Percentiles rank a stretch among this genome's conserved stretches.
Evolutionary conservation across 345 rosid species (phyloP).

Genomic region (Eucalyptus tenuipes): DNA sequence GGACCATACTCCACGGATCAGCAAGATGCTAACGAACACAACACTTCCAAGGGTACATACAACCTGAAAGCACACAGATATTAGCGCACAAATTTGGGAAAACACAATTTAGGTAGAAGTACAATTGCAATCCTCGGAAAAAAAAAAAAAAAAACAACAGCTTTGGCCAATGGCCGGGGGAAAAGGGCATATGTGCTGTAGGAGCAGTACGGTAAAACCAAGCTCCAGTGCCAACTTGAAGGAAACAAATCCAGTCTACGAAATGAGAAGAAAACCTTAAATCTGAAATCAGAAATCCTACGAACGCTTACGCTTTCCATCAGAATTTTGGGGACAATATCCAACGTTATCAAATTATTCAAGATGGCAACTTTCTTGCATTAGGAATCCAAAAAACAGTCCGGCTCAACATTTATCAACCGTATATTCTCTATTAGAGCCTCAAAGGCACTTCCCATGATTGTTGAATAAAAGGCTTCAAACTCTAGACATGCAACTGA

Average conservation of each 20-base stretch:
- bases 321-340: background rate
- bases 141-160: background rate
- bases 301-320: rapidly evolving
- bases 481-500: background rate
- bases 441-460: background rate
- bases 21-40: conserved; percentile 55
- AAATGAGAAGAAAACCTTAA: background rate
- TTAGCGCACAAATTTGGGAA: rapidly evolving
- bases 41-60: conserved; percentile 59
- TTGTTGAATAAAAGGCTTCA: background rate
- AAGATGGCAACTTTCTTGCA: background rate
- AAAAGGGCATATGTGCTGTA: rapidly evolving
- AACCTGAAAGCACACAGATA: conserved; percentile 16
- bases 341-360: background rate
- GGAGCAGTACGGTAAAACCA: background rate
- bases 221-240: background rate
- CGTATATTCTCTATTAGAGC: background rate
- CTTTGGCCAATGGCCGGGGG: background rate
- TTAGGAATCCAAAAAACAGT: background rate
- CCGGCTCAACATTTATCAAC: rapidly evolving
- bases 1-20: conserved; percentile 49
- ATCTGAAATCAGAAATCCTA: background rate
- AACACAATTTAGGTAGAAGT: background rate
- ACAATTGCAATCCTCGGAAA: rapidly evolving
- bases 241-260: rapidly evolving